Evolutionary conservation across 2,329 filamentous ascomycete species (phyloP).

Genomic region (Colletotrichum lini): DNA sequence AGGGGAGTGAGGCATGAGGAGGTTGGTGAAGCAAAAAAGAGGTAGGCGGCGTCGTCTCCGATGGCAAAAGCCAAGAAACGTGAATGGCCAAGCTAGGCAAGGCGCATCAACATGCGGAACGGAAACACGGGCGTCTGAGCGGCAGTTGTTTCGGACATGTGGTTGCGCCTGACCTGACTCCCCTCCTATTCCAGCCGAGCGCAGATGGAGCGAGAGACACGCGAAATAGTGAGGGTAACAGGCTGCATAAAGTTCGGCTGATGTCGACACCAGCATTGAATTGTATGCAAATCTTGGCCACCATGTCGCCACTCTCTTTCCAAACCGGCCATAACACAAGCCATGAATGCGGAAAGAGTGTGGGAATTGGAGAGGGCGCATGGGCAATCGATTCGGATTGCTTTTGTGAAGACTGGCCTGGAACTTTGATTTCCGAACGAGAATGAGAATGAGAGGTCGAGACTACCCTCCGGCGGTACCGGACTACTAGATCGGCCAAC

Average conservation of each 20-base stretch:
- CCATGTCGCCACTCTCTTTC: constrained; percentile 18
- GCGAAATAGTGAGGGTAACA: constrained; percentile 25
- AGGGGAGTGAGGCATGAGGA: neutral
- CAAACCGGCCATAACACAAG: neutral
- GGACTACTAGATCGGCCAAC: constrained; percentile 20
- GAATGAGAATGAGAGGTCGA: constrained; percentile 5
- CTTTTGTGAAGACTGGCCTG: constrained; percentile 11
- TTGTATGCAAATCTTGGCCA: constrained; percentile 38
- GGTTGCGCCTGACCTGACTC: constrained; percentile 29
- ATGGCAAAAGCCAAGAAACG: constrained; percentile 28
- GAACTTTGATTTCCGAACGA: neutral
- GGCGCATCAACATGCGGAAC: constrained; percentile 28
- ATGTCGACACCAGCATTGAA: constrained; percentile 38
- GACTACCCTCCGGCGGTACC: constrained; percentile 5
- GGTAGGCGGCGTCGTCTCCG: constrained; percentile 6
- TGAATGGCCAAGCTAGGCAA: constrained; percentile 24
- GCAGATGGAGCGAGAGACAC: constrained; percentile 19
- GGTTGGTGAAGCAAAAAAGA: constrained; percentile 1
- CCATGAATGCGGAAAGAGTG: neutral
- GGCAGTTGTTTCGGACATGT: constrained; percentile 36
- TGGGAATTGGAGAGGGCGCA: neutral
- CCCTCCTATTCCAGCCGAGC: constrained; percentile 24
- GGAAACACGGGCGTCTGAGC: constrained; percentile 40
- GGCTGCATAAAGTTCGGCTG: constrained; percentile 33
- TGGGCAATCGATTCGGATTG: constrained; percentile 6